Conservation (phyloP, 73 alveolate genomes). For the Tetrahymena malaccensis region DNA sequence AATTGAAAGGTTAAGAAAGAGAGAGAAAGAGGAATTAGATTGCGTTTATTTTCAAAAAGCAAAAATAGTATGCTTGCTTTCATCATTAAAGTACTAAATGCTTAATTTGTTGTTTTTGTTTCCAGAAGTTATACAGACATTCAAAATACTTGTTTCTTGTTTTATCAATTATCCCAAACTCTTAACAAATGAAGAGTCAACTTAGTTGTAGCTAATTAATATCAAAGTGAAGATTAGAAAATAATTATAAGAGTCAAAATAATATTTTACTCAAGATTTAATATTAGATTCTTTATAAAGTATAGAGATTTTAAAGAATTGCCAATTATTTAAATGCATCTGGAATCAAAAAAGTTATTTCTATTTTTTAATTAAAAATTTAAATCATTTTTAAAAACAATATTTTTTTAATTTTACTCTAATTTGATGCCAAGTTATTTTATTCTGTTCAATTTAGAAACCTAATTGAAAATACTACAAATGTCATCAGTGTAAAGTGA, state of each 20-base stretch:
- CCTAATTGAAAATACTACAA: neutral
- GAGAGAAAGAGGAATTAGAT: neutral
- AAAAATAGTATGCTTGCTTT: neutral
- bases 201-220: neutral
- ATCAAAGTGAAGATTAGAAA: too few relatives aligned
- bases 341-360: neutral
- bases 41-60: neutral
- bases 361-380: neutral
- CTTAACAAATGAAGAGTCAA: neutral
- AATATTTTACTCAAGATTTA: neutral
- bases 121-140: neutral
- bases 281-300: neutral
- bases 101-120: neutral
- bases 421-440: neutral
- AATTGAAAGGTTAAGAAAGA: neutral
- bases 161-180: neutral
- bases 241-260: too few relatives aligned
- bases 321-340: neutral
- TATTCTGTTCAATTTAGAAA: neutral
- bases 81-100: neutral
- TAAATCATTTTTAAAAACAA: neutral
- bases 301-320: neutral
- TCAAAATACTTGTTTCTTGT: neutral
- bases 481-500: neutral
- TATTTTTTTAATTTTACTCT: neutral